Evolutionary conservation across 768 basidiomycete genomes (phyloP).

Genomic region (Sistotremastrum suecicum): DNA sequence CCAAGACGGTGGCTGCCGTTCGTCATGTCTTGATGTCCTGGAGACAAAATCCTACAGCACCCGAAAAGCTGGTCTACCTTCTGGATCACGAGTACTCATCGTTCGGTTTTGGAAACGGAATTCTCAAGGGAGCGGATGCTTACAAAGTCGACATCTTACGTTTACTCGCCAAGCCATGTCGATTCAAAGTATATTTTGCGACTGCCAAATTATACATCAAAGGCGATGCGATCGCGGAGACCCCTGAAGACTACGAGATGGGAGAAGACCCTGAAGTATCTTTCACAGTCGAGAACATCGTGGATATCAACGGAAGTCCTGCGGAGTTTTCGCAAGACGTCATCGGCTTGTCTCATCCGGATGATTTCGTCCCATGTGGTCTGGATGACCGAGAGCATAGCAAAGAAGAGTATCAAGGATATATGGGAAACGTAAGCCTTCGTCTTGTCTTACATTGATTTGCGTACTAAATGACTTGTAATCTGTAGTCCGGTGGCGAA

Average conservation of each 20-base stretch:
- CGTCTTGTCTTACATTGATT: background rate
- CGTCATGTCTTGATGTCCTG: slow-evolving; percentile 24
- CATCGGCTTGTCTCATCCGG: background rate
- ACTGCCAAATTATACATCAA: slow-evolving; percentile 17
- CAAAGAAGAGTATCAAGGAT: slow-evolving; percentile 25
- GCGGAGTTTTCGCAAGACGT: background rate
- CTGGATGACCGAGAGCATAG: slow-evolving; percentile 22
- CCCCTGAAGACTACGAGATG: no score
- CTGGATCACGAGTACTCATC: slow-evolving; percentile 22
- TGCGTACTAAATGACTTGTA: background rate
- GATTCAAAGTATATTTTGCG: slow-evolving; percentile 24
- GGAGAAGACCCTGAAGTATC: no score
- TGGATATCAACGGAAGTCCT: no score
- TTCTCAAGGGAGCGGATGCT: slow-evolving; percentile 27
- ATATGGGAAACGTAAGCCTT: slow-evolving; percentile 25
- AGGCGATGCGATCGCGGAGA: background rate
- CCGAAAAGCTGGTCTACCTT: slow-evolving; percentile 17
- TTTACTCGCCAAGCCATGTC: slow-evolving; percentile 19
- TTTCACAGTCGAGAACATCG: no score
- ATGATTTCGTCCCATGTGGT: slow-evolving; percentile 11
- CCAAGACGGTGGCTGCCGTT: slow-evolving; percentile 13
- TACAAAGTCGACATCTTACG: slow-evolving; percentile 19
- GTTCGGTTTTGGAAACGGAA: slow-evolving; percentile 12
- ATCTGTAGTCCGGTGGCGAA: slow-evolving; percentile 11
- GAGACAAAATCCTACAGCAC: slow-evolving; percentile 10